Conservation (phyloP, 805 yeast genomes). For the Blastobotrys americana region DNA sequence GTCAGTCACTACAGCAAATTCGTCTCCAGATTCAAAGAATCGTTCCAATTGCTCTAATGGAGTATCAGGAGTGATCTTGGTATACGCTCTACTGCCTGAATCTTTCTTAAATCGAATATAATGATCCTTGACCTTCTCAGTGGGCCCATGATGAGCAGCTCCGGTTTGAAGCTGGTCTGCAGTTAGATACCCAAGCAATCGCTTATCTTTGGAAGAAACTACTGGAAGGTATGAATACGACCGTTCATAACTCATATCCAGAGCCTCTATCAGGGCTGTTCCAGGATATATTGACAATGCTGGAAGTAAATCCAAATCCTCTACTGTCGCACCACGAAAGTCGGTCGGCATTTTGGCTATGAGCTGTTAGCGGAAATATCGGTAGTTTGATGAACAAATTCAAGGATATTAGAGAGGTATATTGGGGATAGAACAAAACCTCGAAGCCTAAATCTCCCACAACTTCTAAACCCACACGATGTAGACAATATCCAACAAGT, state of each 20-base stretch:
- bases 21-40: conserved; percentile 44
- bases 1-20: conserved; percentile 53
- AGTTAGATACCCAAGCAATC: conserved; percentile 45
- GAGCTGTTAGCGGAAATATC: too few species aligned
- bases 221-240: conserved; percentile 51
- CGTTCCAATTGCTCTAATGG: conserved; percentile 47
- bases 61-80: conserved; percentile 45
- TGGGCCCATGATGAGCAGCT: conserved; percentile 19
- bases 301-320: conserved; percentile 52
- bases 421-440: too few species aligned
- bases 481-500: too few species aligned
- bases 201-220: conserved; percentile 39
- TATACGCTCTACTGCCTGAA: conserved; percentile 25
- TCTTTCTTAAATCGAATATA: conserved; percentile 28
- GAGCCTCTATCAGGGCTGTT: conserved; percentile 42
- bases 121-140: conserved; percentile 27
- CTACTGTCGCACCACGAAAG: conserved; percentile 40
- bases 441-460: too few species aligned
- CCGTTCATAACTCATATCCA: conserved; percentile 49
- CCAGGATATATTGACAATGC: conserved; percentile 47
- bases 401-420: too few species aligned
- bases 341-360: conserved; percentile 18
- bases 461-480: too few species aligned
- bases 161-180: conserved; percentile 34
- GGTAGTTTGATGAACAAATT: too few species aligned